Evolutionary conservation across 805 yeast genomes (phyloP).

Genomic region (Lipomyces lipofer): DNA sequence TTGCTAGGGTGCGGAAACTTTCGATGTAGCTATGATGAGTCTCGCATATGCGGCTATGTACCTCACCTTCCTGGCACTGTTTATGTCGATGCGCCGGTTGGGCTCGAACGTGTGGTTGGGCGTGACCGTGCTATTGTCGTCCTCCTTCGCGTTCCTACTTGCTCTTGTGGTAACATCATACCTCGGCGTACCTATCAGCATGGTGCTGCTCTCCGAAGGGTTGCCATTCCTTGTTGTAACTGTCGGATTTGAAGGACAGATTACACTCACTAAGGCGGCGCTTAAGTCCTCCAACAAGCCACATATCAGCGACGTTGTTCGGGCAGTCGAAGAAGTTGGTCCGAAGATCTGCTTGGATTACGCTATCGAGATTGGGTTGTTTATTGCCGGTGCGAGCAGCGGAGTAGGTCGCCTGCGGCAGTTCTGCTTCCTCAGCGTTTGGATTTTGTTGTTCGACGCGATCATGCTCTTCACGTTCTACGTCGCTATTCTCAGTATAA

Average conservation of each 20-base stretch:
- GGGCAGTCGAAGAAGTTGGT: slow-evolving; percentile 49
- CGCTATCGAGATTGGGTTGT: slow-evolving; percentile 66
- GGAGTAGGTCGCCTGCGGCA: slow-evolving; percentile 71
- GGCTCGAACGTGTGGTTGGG: slow-evolving; percentile 91
- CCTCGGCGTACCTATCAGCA: slow-evolving; percentile 62
- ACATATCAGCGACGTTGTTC: slow-evolving; percentile 28
- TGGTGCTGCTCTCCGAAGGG: slow-evolving; percentile 81
- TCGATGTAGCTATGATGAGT: slow-evolving; percentile 76
- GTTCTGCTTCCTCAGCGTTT: slow-evolving; percentile 73
- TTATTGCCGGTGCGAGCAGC: slow-evolving; percentile 57
- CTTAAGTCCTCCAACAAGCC: slow-evolving; percentile 39
- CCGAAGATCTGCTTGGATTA: slow-evolving; percentile 71
- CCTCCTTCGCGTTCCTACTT: slow-evolving; percentile 78
- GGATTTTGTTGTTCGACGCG: slow-evolving; percentile 70
- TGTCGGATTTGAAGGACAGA: slow-evolving; percentile 87
- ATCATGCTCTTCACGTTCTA: slow-evolving; percentile 76
- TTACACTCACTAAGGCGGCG: slow-evolving; percentile 57
- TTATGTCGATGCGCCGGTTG: slow-evolving; percentile 67
- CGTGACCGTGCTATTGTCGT: slow-evolving; percentile 71
- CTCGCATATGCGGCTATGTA: slow-evolving; percentile 86
- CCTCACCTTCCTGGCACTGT: slow-evolving; percentile 74
- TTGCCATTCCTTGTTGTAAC: slow-evolving; percentile 90
- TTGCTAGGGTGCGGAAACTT: slow-evolving; percentile 73
- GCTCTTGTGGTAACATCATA: slow-evolving; percentile 66
- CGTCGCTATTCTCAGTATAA: slow-evolving; percentile 79